Percentiles rank a stretch among this genome's conserved stretches.
These are phyloP conservation scores for Prunus yedoensis DNA, from an alignment of 331 rosid species.

Conservation along the genomic window DNA sequence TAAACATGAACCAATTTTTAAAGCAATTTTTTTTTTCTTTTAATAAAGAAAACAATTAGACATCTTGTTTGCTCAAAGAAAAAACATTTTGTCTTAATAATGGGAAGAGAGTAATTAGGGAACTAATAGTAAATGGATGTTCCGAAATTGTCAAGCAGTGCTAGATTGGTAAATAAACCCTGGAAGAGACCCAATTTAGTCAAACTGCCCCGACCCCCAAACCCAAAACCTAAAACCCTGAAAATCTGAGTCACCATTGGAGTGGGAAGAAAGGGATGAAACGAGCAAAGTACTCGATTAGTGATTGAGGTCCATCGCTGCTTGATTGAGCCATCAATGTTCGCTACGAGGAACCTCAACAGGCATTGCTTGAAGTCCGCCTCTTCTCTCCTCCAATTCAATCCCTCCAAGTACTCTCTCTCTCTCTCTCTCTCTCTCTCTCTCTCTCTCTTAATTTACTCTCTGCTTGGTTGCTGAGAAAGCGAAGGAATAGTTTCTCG, in stretches of 20 bases:
- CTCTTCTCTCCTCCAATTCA: constrained; percentile 50
- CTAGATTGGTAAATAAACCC: constrained; percentile 2
- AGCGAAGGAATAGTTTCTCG: neutral
- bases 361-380: constrained; percentile 56
- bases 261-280: constrained; percentile 22
- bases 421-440: neutral
- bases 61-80: no score
- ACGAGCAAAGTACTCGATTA: neutral
- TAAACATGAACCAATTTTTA: no score
- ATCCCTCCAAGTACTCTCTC: constrained; percentile 46
- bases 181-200: neutral
- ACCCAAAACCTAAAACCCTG: constrained; percentile 41
- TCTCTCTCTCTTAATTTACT: neutral
- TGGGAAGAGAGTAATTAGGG: no score
- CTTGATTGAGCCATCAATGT: constrained; percentile 47
- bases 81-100: no score
- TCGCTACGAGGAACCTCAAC: constrained; percentile 53
- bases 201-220: neutral
- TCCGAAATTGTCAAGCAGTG: neutral
- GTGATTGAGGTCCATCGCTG: constrained; percentile 8
- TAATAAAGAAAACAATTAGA: no score
- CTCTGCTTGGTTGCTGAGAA: constrained; percentile 15
- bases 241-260: constrained; percentile 16
- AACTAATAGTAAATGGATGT: no score
- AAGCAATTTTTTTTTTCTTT: no score